Evolutionary conservation across 208 protist species (phyloP).

Genomic region (Leishmania major): DNA sequence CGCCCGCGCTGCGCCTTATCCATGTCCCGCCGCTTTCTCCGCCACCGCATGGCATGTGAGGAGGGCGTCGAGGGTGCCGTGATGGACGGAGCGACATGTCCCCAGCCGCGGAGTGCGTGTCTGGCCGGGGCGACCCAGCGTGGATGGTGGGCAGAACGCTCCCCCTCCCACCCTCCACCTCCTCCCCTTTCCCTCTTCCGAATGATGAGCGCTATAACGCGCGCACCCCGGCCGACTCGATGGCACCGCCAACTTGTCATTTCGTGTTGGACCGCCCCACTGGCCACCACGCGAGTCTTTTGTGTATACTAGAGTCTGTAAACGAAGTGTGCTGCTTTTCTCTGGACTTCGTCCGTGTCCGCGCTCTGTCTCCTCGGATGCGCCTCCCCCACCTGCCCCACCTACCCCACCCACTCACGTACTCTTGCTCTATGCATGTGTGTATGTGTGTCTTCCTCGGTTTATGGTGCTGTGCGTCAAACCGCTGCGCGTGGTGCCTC

Average conservation of each 20-base stretch:
- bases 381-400: not conserved
- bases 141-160: not conserved
- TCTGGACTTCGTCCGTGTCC: not conserved
- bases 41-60: not conserved
- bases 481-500: not conserved
- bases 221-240: not conserved
- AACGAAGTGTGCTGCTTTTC: not conserved
- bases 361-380: not conserved
- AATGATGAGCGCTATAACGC: not conserved
- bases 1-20: constrained; percentile 33
- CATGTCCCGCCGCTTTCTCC: constrained; percentile 24
- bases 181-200: not conserved
- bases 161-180: not conserved
- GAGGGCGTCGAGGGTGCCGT: not conserved
- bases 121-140: not conserved
- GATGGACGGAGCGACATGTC: not conserved
- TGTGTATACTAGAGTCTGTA: not conserved
- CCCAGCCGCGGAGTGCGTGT: not conserved
- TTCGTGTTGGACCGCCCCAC: not conserved
- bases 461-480: not conserved
- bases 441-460: not conserved
- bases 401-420: not conserved
- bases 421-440: not conserved
- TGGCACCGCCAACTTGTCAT: not conserved
- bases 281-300: not conserved